These are phyloP conservation scores for Cadophora luteo-olivacea DNA, from an alignment of 2,329 filamentous ascomycete species.

Conservation along the genomic window DNA sequence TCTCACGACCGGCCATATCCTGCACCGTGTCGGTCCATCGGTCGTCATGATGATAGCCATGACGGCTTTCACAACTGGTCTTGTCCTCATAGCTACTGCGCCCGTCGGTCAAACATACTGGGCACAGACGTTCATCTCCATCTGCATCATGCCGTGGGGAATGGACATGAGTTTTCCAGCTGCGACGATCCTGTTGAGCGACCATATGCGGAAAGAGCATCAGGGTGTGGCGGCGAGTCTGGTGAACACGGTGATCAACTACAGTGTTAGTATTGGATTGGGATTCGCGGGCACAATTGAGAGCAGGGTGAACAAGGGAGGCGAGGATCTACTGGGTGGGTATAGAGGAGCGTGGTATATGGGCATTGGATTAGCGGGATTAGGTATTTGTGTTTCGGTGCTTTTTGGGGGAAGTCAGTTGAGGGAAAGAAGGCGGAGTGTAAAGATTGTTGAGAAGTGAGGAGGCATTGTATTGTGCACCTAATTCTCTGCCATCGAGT, in stretches of 20 bases:
- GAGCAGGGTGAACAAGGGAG: constrained; percentile 31
- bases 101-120: constrained; percentile 58
- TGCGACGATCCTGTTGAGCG: constrained; percentile 60
- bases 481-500: too few relatives aligned
- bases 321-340: constrained; percentile 43
- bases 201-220: constrained; percentile 53
- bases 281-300: constrained; percentile 53
- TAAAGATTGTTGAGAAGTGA: constrained; percentile 39
- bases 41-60: constrained; percentile 47
- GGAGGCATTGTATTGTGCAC: neutral
- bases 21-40: constrained; percentile 41
- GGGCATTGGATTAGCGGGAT: constrained; percentile 46
- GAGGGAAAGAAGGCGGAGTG: constrained; percentile 23
- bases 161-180: constrained; percentile 65
- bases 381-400: constrained; percentile 46
- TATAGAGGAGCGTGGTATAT: constrained; percentile 51
- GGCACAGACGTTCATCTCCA: constrained; percentile 65
- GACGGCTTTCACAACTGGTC: constrained; percentile 50
- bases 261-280: constrained; percentile 51
- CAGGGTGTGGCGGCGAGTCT: constrained; percentile 59
- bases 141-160: constrained; percentile 59
- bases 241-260: constrained; percentile 53
- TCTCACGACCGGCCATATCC: constrained; percentile 45
- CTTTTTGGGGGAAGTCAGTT: constrained; percentile 39
- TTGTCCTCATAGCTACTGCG: constrained; percentile 36